Conservation (phyloP, 1,284 basidiomycete species). For the Ganoderma meredithae region DNA sequence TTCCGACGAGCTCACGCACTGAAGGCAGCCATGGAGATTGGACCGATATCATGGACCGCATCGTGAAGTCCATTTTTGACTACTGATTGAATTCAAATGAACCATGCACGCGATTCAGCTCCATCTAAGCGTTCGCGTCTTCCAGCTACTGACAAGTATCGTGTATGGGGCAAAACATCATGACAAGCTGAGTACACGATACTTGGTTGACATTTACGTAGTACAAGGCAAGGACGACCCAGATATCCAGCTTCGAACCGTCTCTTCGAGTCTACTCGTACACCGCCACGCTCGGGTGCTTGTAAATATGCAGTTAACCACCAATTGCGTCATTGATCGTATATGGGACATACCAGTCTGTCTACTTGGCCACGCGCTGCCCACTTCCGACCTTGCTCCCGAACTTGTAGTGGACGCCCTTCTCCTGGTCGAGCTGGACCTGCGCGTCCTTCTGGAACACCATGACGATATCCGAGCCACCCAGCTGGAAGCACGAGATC, state of each 20-base stretch:
- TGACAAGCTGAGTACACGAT: neutral
- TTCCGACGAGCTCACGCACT: no score
- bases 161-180: neutral
- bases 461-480: conserved; percentile 35
- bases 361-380: neutral
- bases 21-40: no score
- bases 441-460: conserved; percentile 33
- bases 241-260: neutral
- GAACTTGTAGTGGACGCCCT: conserved; percentile 28
- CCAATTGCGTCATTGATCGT: neutral
- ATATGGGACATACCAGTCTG: neutral
- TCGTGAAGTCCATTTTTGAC: no score
- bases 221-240: neutral
- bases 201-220: neutral
- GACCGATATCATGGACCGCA: no score
- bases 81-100: no score
- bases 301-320: neutral
- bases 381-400: conserved; percentile 13
- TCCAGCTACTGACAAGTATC: no score
- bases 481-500: conserved; percentile 33
- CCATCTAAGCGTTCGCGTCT: no score
- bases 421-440: conserved; percentile 25
- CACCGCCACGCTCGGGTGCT: neutral
- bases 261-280: neutral
- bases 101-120: no score